Evolutionary conservation across 2,329 filamentous ascomycete genomes (phyloP), one percentile per base, ranked within the genome.

Genomic region (Penicillium sp.): DNA sequence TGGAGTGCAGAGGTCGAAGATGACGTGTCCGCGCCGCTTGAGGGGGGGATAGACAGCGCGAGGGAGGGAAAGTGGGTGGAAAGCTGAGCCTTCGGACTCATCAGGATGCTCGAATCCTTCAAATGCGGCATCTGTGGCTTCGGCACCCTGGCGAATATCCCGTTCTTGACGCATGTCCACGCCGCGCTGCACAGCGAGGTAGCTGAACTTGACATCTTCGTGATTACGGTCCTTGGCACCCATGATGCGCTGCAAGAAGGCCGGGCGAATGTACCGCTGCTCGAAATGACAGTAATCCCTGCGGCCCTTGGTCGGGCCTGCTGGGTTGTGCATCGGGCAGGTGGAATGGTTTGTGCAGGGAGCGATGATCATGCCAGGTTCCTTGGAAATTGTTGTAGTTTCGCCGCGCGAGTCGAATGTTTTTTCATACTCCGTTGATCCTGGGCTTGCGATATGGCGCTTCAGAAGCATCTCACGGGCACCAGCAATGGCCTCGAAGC

Each of bases 261-360:
- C 80, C 0, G 95, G 95, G 0, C 93, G 87, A 54, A 93, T 89
- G 73, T 92, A 98, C 51, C 95, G 87, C 78, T 99, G 95, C 64
- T 83, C 85, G 76, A 99, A 98, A 75, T 90, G 91, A 76, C 95
- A 99, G 73, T 89, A 95, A 72, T 98, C 93, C 70, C 93, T 93
- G 58, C 94, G 87, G 6, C 93, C 92, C 30, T 80, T 80, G 57
- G 86, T 87, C 57, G 89, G 82, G 0, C 93, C 92, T 0, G 89
- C 84, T 0, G 83, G 82, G 22, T 84, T 81, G 73, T 97, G 97
- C 91, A 99, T 96, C 0, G 95, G 95, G 68, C 95, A 99, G 59
- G 84, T 83, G 8, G 83, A 82, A 75, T 99, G 95, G 75, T 93
- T 98, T 0, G 95, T 97, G 80, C 95, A 99, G 11, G 81, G 81